phyloP scores from a whole-genome alignment of 768 basidiomycete genomes.

The Suillus fuscotomentosus region DNA sequence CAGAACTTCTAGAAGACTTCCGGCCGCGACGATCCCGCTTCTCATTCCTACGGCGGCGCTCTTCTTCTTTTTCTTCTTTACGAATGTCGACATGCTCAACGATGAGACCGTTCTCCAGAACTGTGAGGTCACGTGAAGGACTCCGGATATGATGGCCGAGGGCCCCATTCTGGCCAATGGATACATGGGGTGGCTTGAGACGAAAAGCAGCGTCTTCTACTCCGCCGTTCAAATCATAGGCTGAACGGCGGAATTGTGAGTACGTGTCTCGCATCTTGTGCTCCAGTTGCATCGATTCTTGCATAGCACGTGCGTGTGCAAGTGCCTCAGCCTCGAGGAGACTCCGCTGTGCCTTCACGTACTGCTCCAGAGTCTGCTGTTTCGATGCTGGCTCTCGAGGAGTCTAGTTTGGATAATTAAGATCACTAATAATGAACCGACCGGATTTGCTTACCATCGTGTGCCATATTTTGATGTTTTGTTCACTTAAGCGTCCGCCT shows the following conservation, averaged over 20 bases:
- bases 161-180: conserved; percentile 31
- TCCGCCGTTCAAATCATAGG: conserved; percentile 61
- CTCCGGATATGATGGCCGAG: conserved; percentile 40
- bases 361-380: conserved; percentile 76
- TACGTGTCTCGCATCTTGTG: conserved; percentile 79
- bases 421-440: conserved; percentile 8
- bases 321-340: conserved; percentile 81
- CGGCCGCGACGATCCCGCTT: conserved; percentile 57
- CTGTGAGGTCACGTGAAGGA: conserved; percentile 70
- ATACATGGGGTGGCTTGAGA: conserved; percentile 59
- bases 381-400: conserved; percentile 86
- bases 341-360: conserved; percentile 78
- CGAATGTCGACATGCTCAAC: conserved; percentile 85
- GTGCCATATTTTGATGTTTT: conserved; percentile 79
- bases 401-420: conserved; percentile 53
- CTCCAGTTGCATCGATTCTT: conserved; percentile 75
- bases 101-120: conserved; percentile 87
- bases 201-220: conserved; percentile 63
- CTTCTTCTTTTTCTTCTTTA: conserved; percentile 75
- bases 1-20: conserved; percentile 72
- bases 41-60: conserved; percentile 69
- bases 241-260: conserved; percentile 74
- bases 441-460: conserved; percentile 55
- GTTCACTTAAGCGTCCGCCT: conserved; percentile 71
- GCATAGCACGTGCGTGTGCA: conserved; percentile 74